A percentile compares a stretch with the other conserved stretches of the same genome.
phyloP scores from a whole-genome alignment of 2,329 filamentous ascomycete genomes.

The Stachybotrys elegans region DNA sequence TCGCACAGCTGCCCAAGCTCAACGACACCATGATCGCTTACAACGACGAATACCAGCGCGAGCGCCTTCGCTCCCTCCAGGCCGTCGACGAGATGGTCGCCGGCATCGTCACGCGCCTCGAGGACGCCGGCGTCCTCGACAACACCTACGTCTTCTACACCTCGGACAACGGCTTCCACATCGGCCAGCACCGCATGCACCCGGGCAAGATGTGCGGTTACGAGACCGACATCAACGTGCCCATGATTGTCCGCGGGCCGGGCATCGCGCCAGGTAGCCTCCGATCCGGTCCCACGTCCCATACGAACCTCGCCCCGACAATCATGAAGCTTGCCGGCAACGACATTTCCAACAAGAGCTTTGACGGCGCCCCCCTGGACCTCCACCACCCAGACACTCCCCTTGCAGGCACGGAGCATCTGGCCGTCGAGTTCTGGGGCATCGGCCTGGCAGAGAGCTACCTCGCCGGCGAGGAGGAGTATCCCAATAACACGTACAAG shows the following conservation, averaged over 20 bases:
- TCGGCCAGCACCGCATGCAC: constrained; percentile 45
- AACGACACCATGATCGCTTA: constrained; percentile 22
- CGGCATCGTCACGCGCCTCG: constrained; percentile 26
- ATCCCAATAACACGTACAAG: constrained; percentile 46
- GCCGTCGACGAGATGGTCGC: constrained; percentile 39
- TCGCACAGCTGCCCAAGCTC: constrained; percentile 27
- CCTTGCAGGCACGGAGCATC: constrained; percentile 38
- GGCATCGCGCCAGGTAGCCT: constrained; percentile 30
- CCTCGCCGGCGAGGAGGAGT: neutral
- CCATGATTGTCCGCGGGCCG: constrained; percentile 44
- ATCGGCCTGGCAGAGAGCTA: constrained; percentile 16
- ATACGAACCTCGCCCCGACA: constrained; percentile 47
- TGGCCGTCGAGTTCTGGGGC: constrained; percentile 48
- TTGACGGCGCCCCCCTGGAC: constrained; percentile 44
- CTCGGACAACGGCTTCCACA: constrained; percentile 49
- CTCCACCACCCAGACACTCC: constrained; percentile 15
- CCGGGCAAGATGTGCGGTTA: constrained; percentile 48
- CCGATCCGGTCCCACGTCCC: neutral
- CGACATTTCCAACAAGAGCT: constrained; percentile 30
- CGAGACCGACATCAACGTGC: constrained; percentile 48
- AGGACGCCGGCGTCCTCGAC: constrained; percentile 24
- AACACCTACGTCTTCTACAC: constrained; percentile 48
- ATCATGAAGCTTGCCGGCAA: constrained; percentile 35
- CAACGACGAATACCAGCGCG: constrained; percentile 32
- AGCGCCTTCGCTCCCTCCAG: constrained; percentile 34